Base-by-base conservation (phyloP, 1,284 basidiomycete species). In the Trichosporon sp. region DNA sequence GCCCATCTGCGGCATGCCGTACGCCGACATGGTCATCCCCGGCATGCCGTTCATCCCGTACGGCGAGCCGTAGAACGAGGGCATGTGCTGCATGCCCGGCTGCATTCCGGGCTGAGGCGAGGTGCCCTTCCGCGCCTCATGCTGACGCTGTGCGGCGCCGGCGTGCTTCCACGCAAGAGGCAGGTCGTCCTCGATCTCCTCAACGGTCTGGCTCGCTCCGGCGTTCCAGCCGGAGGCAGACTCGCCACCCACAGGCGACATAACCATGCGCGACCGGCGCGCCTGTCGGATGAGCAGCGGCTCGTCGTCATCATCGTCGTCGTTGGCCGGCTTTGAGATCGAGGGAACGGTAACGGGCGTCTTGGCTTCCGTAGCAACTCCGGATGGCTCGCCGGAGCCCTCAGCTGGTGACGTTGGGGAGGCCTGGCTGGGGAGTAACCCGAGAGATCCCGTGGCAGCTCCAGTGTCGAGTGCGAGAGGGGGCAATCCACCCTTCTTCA, bases 151-250 rank as follows among this genome's bases (percentile, higher is more conserved):
- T 19, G 74, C 76, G 7, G 78, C 78, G 16, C 74, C 75, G 6
- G 78, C 77, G 65, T 80, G 77, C 70, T 81, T 80, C 74, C 76
- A 80, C 0, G 76, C 80, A 1, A 82, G 73, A 1, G 80, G 80
- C 7, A 82, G 71, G 71, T 82, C 80, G 74, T 82, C 80, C 64
- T 81, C 80, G 10, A 77, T 77, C 59, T 78, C 77, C 61, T 76
- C 70, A 1, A 59, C 66, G 0, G 65, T 72, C 70, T 71, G 68
- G 40, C 54, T 61, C 46, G 48, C 43, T 4, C 32, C 32, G 1
- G 65, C 31, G 43, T 37, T 56, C 19, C 40, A 38, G 37, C 35
- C 59, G 1, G 59, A 37, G 2, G 63, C 38, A 12, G 51, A 54
- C n/a, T 54, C 51, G 19, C 40, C 21, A 7, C 37, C 43, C 5